Evolutionary conservation across 805 yeast genomes (phyloP).

Genomic region (Saturnispora gosingensis): DNA sequence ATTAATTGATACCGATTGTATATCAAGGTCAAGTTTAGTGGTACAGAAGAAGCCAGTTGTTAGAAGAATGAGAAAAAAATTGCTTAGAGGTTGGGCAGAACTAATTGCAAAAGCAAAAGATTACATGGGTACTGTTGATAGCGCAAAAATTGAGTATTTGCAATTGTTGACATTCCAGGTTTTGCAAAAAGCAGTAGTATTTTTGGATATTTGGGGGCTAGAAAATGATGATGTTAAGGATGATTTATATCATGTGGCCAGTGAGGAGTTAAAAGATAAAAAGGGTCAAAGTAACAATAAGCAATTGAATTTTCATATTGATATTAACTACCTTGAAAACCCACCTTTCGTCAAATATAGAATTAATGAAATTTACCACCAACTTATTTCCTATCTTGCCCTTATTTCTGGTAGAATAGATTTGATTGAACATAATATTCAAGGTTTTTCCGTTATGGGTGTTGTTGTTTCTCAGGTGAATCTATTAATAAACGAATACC

Average conservation of each 20-base stretch:
- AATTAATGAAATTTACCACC: slow-evolving; percentile 52
- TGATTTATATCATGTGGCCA: not conserved
- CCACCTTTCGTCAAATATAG: slow-evolving; percentile 60
- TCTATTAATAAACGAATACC: slow-evolving; percentile 50
- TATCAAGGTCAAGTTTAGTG: slow-evolving; percentile 62
- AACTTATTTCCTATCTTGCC: slow-evolving; percentile 52
- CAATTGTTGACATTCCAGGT: slow-evolving; percentile 61
- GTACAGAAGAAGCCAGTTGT: slow-evolving; percentile 56
- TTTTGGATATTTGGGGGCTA: slow-evolving; percentile 62
- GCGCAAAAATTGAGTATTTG: slow-evolving; percentile 49
- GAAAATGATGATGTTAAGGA: slow-evolving; percentile 41
- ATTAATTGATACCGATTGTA: slow-evolving; percentile 59
- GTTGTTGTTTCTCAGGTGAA: slow-evolving; percentile 61
- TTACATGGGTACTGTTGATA: slow-evolving; percentile 53
- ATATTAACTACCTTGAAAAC: slow-evolving; percentile 35
- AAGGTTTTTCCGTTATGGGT: slow-evolving; percentile 62
- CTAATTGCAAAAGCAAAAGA: slow-evolving; percentile 70
- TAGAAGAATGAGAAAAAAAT: slow-evolving; percentile 53
- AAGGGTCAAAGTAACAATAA: not conserved
- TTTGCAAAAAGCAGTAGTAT: slow-evolving; percentile 51
- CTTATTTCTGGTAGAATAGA: slow-evolving; percentile 69
- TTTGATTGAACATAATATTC: slow-evolving; percentile 62
- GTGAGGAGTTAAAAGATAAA: not conserved
- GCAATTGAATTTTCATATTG: slow-evolving; percentile 9
- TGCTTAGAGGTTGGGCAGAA: slow-evolving; percentile 75